A percentile compares a stretch with the other conserved stretches of the same genome.
phyloP scores from a whole-genome alignment of 2,329 filamentous ascomycete genomes.

The Penicillium sp. region DNA sequence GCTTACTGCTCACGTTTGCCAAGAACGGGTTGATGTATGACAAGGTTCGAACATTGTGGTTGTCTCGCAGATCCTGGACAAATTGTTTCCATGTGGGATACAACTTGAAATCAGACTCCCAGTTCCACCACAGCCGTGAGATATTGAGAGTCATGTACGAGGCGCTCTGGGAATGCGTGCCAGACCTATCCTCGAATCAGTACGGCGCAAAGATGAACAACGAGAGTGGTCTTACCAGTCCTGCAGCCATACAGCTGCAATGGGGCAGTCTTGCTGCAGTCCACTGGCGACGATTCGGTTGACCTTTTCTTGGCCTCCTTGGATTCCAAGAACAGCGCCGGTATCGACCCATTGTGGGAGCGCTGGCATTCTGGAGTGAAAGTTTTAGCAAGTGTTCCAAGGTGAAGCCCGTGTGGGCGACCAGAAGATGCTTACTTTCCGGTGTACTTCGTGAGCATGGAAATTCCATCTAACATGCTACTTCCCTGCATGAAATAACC shows the following conservation, averaged over 20 bases:
- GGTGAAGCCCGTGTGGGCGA: too few relatives aligned
- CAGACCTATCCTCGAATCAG: constrained; percentile 18
- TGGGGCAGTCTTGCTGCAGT: constrained; percentile 27
- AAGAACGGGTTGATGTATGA: constrained; percentile 38
- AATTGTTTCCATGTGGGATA: constrained; percentile 38
- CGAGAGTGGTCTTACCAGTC: constrained; percentile 26
- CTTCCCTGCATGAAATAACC: constrained; percentile 23
- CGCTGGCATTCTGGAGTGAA: constrained; percentile 25
- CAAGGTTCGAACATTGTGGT: constrained; percentile 31
- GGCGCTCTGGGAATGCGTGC: constrained; percentile 34
- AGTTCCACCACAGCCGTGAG: constrained; percentile 42
- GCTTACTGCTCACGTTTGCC: constrained; percentile 36
- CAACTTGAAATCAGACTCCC: constrained; percentile 35
- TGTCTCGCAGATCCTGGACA: constrained; percentile 31
- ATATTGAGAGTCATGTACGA: constrained; percentile 33
- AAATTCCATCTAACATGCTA: constrained; percentile 31
- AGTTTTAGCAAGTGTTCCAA: too few relatives aligned
- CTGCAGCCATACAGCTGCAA: constrained; percentile 38
- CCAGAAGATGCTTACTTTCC: constrained; percentile 8
- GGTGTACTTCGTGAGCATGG: constrained; percentile 35
- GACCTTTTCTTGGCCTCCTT: constrained; percentile 38
- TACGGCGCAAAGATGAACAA: not conserved
- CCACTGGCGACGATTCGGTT: constrained; percentile 34
- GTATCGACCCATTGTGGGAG: constrained; percentile 30
- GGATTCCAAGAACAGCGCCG: constrained; percentile 38